Evolutionary conservation across 495 filamentous ascomycete species (phyloP).

Genomic region (Podospora tetraspora): DNA sequence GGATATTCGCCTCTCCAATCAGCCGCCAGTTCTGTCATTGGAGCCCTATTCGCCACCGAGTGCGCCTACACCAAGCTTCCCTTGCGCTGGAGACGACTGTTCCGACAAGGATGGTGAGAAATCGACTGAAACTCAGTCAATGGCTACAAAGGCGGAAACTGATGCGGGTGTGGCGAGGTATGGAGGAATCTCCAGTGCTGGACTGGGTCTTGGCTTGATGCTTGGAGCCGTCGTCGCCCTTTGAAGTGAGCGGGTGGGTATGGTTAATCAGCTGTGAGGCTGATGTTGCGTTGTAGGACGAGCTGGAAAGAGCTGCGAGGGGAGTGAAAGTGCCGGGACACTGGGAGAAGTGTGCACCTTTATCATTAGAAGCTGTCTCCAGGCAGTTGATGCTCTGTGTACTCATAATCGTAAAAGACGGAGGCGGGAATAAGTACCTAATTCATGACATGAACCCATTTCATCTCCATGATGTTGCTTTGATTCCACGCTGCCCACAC

Average conservation of each 20-base stretch:
- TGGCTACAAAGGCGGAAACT: neutral
- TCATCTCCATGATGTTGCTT: neutral
- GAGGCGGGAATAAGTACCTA: neutral
- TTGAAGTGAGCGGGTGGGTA: neutral
- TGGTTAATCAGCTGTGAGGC: neutral
- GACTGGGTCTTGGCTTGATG: neutral
- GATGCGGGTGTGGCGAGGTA: neutral
- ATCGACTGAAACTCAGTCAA: neutral
- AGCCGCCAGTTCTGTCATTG: slow-evolving; percentile 41
- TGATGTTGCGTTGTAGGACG: neutral
- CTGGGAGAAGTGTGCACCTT: neutral
- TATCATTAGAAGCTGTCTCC: neutral
- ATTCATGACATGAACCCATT: neutral
- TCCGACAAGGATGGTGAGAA: neutral
- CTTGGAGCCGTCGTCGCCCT: neutral
- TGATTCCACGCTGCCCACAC: neutral
- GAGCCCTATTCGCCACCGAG: neutral
- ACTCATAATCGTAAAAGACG: neutral
- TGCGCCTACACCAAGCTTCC: neutral
- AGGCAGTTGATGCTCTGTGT: neutral
- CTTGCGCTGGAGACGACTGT: neutral
- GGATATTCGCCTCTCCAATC: slow-evolving; percentile 27
- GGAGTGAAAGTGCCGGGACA: neutral
- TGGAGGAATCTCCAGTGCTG: neutral
- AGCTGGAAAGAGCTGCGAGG: no score